phyloP scores from a whole-genome alignment of 306 rosid species.

The Vigna angularis region DNA sequence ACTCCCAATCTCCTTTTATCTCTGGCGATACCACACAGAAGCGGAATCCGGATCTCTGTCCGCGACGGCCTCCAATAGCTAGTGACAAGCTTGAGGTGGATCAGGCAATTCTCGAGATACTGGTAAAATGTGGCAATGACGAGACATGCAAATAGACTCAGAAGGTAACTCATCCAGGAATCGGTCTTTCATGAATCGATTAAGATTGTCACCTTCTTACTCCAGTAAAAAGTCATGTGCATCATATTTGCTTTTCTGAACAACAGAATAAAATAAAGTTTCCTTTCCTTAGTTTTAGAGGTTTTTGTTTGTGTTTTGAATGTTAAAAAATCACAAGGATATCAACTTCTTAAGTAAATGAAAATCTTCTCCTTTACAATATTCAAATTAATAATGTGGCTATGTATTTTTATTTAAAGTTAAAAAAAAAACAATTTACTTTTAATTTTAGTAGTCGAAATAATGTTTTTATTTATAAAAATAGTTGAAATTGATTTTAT shows the following conservation, averaged over 20 bases:
- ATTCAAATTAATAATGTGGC: too few species aligned
- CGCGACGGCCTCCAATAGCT: constrained; percentile 12
- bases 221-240: constrained; percentile 73
- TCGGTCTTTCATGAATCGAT: constrained; percentile 50
- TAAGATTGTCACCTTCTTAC: constrained; percentile 42
- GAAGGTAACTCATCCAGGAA: constrained; percentile 50
- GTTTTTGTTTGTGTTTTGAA: too few species aligned
- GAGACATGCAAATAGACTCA: constrained; percentile 54
- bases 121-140: constrained; percentile 73
- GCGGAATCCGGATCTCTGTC: constrained; percentile 55
- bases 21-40: constrained; percentile 41
- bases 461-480: too few species aligned
- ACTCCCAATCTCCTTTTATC: constrained; percentile 25
- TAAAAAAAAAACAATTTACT: too few species aligned
- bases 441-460: too few species aligned
- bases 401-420: too few species aligned
- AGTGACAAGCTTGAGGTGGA: constrained; percentile 61
- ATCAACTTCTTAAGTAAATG: too few species aligned
- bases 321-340: too few species aligned
- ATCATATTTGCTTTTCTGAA: constrained; percentile 51
- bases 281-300: too few species aligned
- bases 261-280: not conserved
- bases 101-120: constrained; percentile 68
- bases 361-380: too few species aligned
- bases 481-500: too few species aligned